phyloP scores from a whole-genome alignment of 441 rosid genomes.

The Omphalea diandra region DNA sequence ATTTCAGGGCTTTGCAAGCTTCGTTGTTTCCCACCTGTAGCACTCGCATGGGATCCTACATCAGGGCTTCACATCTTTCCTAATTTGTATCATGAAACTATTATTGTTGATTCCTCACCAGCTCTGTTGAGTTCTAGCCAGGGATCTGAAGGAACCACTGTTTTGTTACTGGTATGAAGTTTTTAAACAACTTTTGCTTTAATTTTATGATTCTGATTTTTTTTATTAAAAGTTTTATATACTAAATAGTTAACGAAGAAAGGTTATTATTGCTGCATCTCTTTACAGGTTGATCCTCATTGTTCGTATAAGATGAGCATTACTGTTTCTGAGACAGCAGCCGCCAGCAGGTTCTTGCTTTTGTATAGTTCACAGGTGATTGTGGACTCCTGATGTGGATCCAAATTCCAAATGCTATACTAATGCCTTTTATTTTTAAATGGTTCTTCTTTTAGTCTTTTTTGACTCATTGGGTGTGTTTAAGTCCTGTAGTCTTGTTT shows the following conservation, averaged over 20 bases:
- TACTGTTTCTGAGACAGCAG: slow-evolving; percentile 64
- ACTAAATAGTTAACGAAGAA: slow-evolving; percentile 11
- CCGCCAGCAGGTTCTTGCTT: slow-evolving; percentile 79
- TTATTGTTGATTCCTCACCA: slow-evolving; percentile 80
- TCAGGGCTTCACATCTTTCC: slow-evolving; percentile 82
- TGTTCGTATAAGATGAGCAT: slow-evolving; percentile 72
- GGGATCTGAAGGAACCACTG: slow-evolving; percentile 67
- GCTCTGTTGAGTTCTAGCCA: slow-evolving; percentile 64
- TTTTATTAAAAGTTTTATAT: slow-evolving; percentile 10
- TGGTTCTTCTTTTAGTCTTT: neutral
- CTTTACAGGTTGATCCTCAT: slow-evolving; percentile 93
- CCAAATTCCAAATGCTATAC: neutral
- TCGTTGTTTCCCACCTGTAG: slow-evolving; percentile 98
- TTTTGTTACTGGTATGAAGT: slow-evolving; percentile 66
- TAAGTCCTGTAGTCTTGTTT: neutral
- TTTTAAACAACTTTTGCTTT: slow-evolving; percentile 1
- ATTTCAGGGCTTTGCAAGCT: slow-evolving; percentile 85
- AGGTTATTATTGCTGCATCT: slow-evolving; percentile 17
- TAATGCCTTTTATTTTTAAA: neutral
- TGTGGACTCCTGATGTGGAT: slow-evolving; percentile 4
- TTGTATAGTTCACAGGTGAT: slow-evolving; percentile 73
- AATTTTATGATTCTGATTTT: neutral
- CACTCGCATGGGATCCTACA: slow-evolving; percentile 92
- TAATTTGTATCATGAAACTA: slow-evolving; percentile 59
- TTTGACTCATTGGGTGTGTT: too few species aligned